Base-by-base conservation (phyloP, 306 rosid genomes). In the Oemleria cerasiformis region DNA sequence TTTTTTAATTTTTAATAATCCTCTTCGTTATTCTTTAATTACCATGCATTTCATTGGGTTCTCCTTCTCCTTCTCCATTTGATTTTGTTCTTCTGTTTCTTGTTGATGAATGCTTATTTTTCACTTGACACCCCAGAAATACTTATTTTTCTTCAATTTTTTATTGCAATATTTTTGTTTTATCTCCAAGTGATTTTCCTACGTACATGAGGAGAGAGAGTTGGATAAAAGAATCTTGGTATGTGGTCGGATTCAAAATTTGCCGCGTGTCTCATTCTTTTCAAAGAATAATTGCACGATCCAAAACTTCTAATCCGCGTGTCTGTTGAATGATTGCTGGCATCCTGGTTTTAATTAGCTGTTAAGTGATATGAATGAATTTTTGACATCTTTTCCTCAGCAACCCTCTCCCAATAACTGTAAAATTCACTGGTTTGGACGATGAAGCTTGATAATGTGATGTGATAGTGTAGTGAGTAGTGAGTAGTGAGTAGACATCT, bases 41-140 rank as follows among this genome's bases (percentile, higher is more conserved):
- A 5, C 21, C 9, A 20, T 48, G 50, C 34, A 23, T 13, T 63
- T 16, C 25, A 30, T 65, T 34, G 74, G 40, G 68, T 72, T 45
- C 49, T 72, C 30, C 67, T 72, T 45, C 49, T 72, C 30, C 67
- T 12, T 63, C 45, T 54, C 51, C 48, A 10, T 65, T 47, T 56
- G 40, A 58, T 14, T 51, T 43, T 15, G 36, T 30, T 30, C 1
- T 43, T 9, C 19, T 58, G 7, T 34, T 13, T 61, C 66, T 61
- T 39, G n/a, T 36, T 61, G 14, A 61, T 59, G 3, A 34, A 30
- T 15, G 42, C 30, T 60, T 14, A 39, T 61, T 16, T 23, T 36
- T 23, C 19, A 53, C 64, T 34, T 59, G 19, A 15, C 45, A 16
- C 23, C 43, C 9, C 64, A 59, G 20, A 53, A 53, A 7, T 17